Evolutionary conservation across 176 grass and related monocot species (phyloP), one percentile per base, ranked within the genome.

Genomic region (Bolboschoenus planiculmis): DNA sequence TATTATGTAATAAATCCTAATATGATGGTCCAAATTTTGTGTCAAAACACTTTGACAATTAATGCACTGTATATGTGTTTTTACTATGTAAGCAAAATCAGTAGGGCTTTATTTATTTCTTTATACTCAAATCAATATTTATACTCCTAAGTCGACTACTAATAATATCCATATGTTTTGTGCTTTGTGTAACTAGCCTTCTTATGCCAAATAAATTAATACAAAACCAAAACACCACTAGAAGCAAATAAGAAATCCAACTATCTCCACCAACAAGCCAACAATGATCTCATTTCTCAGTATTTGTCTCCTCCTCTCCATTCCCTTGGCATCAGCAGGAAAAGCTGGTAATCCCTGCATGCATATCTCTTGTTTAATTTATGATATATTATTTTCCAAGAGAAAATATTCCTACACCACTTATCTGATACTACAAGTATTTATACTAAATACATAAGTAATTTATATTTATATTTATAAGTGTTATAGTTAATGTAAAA

Each of bases 271-370:
- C 26, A 15, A 64, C 13, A 72, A 43, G n/a, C 2, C 8, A 44
- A 26, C n/a, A 21, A 73, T 46, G 68, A 46, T 46, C 10, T 14
- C 48, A 10, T n/a, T 81, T 67, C 14, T 36, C 81, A 37, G 44
- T 67, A 53, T 83, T 21, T 83, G 20, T 53, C 44, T 83, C 24
- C 6, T 82, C 3, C 59, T 83, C 61, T 83, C 61, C 57, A 50
- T 71, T 61, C 46, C 81, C 10, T 54, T 83, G 7, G 37, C 42
- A 31, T 67, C 60, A 21, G 15, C 61, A 20, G 44, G 21, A 48
- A 67, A 34, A 71, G 43, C 21, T 73, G 39, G 68, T 73, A 46
- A 43, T 4, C 4, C 10, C 15, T 5, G 5, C 29, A 36, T 35
- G 61, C 13, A 35, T 35, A 16, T 65, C 27, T 35, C 30, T 35